Evolutionary conservation across 2,329 filamentous ascomycete species (phyloP).

Genomic region (Dactylellina parvicollis): DNA sequence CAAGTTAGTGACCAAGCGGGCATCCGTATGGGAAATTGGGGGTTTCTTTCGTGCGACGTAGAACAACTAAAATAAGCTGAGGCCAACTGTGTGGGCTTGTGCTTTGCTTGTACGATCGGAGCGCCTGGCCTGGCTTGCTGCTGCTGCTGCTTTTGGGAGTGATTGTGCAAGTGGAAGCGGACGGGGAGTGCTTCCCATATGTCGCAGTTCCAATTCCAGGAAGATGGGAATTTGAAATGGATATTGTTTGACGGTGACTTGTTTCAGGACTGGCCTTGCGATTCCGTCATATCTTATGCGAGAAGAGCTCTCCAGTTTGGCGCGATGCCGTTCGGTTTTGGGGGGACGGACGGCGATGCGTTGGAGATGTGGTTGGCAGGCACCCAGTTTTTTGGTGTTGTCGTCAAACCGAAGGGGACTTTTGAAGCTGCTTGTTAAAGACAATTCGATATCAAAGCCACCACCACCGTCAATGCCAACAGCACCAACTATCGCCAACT

Average conservation of each 20-base stretch:
- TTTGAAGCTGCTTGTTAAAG: not conserved
- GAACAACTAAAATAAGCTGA: conserved; percentile 41
- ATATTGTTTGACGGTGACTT: conserved; percentile 52
- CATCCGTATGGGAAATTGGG: conserved; percentile 47
- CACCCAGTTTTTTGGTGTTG: conserved; percentile 20
- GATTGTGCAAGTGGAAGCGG: conserved; percentile 48
- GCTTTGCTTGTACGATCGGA: conserved; percentile 40
- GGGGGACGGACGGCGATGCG: conserved; percentile 21
- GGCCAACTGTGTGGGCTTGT: conserved; percentile 35
- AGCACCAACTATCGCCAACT: conserved; percentile 20
- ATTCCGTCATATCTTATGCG: conserved; percentile 52
- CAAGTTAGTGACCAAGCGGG: conserved; percentile 36
- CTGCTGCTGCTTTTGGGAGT: conserved; percentile 33
- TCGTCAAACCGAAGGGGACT: conserved; percentile 8
- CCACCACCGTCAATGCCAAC: conserved; percentile 16
- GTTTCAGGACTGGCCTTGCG: conserved; percentile 47
- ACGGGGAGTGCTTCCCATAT: conserved; percentile 47
- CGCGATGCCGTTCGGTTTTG: conserved; percentile 8
- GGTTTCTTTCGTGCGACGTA: conserved; percentile 50
- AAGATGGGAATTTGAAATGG: conserved; percentile 46
- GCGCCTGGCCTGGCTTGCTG: conserved; percentile 26
- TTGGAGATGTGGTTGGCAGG: conserved; percentile 43
- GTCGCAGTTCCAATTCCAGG: conserved; percentile 49
- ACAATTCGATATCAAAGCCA: conserved; percentile 38
- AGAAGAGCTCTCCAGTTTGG: conserved; percentile 39